Evolutionary conservation across 495 filamentous ascomycete species (phyloP), one percentile per base, ranked within the genome.

Genomic region (Haplographium delicatum): DNA sequence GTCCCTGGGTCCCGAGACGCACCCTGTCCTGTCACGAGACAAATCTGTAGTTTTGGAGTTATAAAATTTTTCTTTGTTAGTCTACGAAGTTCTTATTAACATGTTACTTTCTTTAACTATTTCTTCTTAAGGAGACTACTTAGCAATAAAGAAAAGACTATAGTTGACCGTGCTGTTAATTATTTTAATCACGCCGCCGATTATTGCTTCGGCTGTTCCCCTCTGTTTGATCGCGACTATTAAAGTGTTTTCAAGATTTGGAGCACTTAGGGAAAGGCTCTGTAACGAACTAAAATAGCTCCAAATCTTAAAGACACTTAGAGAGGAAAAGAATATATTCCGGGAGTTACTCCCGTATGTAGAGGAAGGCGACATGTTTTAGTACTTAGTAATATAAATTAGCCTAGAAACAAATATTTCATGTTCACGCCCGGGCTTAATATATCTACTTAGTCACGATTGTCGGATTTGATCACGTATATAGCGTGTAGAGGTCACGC

Each of bases 71-170:
- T 38, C 45, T 48, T 48, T 4, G 45, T 18, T 37, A 25, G 45
- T 48, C 45, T 48, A 48, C 28, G 30, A 48, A 48, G 45, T 48
- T 48, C 15, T 48, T 48, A 38, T 48, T 48, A 35, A 48, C 38
- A 48, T 48, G 15, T 48, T 33, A 38, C 30, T 48, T 48, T 48
- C 45, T 48, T 48, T 38, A 38, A 48, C 30, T 38, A 48, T 39
- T 39, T 48, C 27, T 48, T 16, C 33, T 22, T 48, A 22, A 38
- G 30, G 28, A 48, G 30, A 48, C 30, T 22, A 48, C 45, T 48
- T 38, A 37, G 28, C 28, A 38, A 48, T 13, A 48, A 48, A 23
- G 16, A 48, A 48, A 48, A 48, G 45, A 48, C 2, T 38, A 13
- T 15, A 11, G 16, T 42, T 42, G n/a, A 42, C 25, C n/a, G 25